phyloP scores from a whole-genome alignment of 2,329 filamentous ascomycete genomes.

The Penicillium corylophilum region DNA sequence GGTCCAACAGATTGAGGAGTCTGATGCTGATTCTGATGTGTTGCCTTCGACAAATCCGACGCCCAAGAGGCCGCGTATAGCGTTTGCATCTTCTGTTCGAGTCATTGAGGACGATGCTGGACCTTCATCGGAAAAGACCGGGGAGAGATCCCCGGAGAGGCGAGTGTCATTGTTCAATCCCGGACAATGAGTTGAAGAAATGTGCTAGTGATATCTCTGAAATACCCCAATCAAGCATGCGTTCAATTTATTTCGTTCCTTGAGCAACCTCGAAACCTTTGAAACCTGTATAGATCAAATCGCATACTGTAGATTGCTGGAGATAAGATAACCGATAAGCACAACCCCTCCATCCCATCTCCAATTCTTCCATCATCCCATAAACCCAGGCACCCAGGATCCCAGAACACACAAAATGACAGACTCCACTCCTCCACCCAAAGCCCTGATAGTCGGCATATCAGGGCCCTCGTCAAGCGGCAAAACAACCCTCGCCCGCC shows the following conservation, averaged over 20 bases:
- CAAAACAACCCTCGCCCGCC: slow-evolving; percentile 87
- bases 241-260: not conserved
- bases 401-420: slow-evolving; percentile 1
- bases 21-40: not conserved
- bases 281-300: not conserved
- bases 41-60: not conserved
- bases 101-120: not conserved
- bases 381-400: slow-evolving; percentile 9
- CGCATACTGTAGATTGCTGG: not conserved
- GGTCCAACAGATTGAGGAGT: not conserved
- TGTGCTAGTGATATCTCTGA: not conserved
- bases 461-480: slow-evolving; percentile 90
- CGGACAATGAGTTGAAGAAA: not conserved
- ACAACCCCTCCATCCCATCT: not conserved
- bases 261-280: not conserved
- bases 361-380: slow-evolving; percentile 3
- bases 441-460: slow-evolving; percentile 68
- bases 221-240: not conserved
- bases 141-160: not conserved
- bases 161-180: not conserved
- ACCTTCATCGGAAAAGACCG: not conserved
- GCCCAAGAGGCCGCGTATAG: not conserved
- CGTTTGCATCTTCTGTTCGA: not conserved
- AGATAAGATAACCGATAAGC: not conserved
- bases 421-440: not conserved